Evolutionary conservation across 1,284 basidiomycete genomes (phyloP), one percentile per base, ranked within the genome.

Genomic region (Cryptococcus neoformans): DNA sequence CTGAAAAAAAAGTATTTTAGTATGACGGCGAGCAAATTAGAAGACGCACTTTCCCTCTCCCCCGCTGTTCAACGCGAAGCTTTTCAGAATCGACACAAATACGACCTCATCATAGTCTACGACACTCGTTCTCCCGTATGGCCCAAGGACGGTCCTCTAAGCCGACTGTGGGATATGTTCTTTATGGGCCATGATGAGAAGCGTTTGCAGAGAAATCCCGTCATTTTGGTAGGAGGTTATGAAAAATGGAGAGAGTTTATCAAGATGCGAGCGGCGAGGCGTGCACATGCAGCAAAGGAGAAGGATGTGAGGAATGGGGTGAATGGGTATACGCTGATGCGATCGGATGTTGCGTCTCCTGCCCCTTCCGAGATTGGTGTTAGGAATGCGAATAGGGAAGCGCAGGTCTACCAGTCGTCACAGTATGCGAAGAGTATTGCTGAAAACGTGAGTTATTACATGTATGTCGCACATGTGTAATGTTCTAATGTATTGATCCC

Each of bases 101-200:
- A 90, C 74, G 93, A 98, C 65, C 77, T 96, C 12, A 85, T 98
- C n/a, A 89, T 89, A 9, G 79, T 98, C 2, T 93, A 92, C 74
- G 94, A 99, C 74, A 77, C 84, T 46, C 78, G 81, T 5, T 92
- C 91, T 2, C 81, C 81, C 35, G 76, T 78, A 2, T 83, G 89
- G 63, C 75, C 79, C 48, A 50, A 44, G 11, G 12, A 39, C n/a
- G 83, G 82, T 5, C 83, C 87, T 0, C 75, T 89, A n/a, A 81
- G 83, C 1, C 73, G 80, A 10, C 81, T 94, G 38, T 81, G 85
- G 56, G 79, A 82, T 12, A 82, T 87, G 4, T 89, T 95, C 44
- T 87, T 84, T 73, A 87, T 88, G 65, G 80, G 80, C 35, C 86
- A 87, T 28, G 90, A 89, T 69, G 78, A 80, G 58, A 92, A 88